phyloP scores from a whole-genome alignment of 164 flowering plant species.

The Vitis rupestris region DNA sequence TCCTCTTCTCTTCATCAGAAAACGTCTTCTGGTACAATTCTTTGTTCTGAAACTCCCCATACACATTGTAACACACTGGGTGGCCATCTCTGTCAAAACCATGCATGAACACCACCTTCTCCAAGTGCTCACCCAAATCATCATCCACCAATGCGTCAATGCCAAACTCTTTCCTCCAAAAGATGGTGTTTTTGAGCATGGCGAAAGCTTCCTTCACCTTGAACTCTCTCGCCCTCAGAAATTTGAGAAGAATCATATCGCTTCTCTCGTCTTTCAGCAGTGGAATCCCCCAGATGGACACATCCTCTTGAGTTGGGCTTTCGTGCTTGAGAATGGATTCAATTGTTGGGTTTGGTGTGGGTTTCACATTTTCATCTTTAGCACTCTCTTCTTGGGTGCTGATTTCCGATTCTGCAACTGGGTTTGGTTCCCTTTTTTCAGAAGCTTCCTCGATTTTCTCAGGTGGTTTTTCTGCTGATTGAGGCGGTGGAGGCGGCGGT shows the following conservation, averaged over 20 bases:
- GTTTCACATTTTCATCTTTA: not conserved
- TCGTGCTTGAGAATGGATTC: not conserved
- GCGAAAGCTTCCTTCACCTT: constrained; percentile 37
- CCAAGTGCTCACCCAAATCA: constrained; percentile 43
- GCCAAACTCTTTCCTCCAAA: constrained; percentile 42
- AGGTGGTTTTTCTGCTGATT: not conserved
- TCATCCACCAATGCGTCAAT: constrained; percentile 39
- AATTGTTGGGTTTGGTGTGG: constrained; percentile 5
- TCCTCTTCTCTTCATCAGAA: constrained; percentile 38
- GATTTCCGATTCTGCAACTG: not conserved
- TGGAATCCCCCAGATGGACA: constrained; percentile 52
- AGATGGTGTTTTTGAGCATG: constrained; percentile 40
- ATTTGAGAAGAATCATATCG: constrained; percentile 49
- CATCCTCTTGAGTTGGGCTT: constrained; percentile 13
- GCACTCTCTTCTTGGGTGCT: not conserved
- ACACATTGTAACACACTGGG: constrained; percentile 57
- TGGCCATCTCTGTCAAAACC: constrained; percentile 55
- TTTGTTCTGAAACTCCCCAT: constrained; percentile 59
- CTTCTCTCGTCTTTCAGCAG: constrained; percentile 40
- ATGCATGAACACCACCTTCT: constrained; percentile 53
- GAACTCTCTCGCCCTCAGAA: constrained; percentile 52
- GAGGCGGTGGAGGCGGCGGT: not conserved
- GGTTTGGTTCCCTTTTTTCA: not conserved
- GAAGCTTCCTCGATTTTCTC: no score
- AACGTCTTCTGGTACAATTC: constrained; percentile 49